A percentile compares a stretch with the other conserved stretches of the same genome.
These are phyloP conservation scores for Anisogramma anomala DNA, from an alignment of 2,329 filamentous ascomycete genomes.

Conservation along the genomic window DNA sequence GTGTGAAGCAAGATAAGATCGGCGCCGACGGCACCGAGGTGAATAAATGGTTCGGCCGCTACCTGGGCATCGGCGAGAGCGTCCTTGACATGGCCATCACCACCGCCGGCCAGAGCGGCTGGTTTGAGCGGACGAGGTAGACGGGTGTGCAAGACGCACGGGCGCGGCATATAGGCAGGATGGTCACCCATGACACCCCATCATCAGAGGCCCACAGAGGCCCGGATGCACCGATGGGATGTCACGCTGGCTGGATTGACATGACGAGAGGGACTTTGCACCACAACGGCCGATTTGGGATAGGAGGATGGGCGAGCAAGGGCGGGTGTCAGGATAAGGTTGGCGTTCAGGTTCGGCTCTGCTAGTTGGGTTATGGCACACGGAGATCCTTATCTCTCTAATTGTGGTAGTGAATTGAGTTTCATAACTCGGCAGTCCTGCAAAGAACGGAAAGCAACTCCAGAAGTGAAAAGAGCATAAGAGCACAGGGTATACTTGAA, in stretches of 20 bases:
- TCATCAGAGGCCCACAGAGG: too few relatives aligned
- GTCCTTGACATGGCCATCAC: constrained; percentile 97
- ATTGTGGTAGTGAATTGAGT: not conserved
- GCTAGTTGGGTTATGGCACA: not conserved
- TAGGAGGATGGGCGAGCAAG: too few relatives aligned
- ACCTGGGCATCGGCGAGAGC: constrained; percentile 90
- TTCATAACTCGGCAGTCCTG: not conserved
- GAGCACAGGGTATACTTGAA: not conserved
- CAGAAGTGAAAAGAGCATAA: not conserved
- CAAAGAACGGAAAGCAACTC: not conserved
- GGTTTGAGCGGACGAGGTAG: constrained; percentile 81
- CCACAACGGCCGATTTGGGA: not conserved
- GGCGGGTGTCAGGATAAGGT: not conserved
- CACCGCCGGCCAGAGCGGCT: constrained; percentile 75
- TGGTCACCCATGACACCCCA: not conserved
- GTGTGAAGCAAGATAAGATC: constrained; percentile 78
- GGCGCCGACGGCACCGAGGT: constrained; percentile 69
- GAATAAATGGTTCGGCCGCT: constrained; percentile 82
- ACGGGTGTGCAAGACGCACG: not conserved
- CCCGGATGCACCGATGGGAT: too few relatives aligned
- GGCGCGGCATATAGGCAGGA: not conserved
- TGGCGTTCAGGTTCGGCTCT: constrained; percentile 1
- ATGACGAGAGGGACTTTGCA: too few relatives aligned
- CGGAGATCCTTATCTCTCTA: not conserved
- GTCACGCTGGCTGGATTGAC: too few relatives aligned